phyloP scores from a whole-genome alignment of 345 rosid species.

The Acer yangbiense region DNA sequence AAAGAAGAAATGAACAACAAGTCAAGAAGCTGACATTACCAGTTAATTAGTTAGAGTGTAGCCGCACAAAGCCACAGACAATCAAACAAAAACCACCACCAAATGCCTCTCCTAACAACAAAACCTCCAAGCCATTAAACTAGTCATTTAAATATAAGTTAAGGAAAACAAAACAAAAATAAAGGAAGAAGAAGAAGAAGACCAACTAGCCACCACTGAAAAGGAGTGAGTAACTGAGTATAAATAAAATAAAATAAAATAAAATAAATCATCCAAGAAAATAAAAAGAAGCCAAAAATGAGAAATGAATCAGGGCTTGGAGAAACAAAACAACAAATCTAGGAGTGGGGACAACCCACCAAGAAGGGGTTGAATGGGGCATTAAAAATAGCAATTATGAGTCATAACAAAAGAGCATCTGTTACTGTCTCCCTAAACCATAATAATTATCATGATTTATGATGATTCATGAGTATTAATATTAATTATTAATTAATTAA shows the following conservation, averaged over 20 bases:
- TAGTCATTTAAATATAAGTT: neutral
- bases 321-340: conserved; percentile 24
- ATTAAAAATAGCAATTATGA: conserved; percentile 41
- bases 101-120: conserved; percentile 11
- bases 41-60: neutral
- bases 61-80: conserved; percentile 8
- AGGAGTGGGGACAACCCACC: conserved; percentile 40
- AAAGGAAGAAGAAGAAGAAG: conserved; percentile 8
- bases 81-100: conserved; percentile 23
- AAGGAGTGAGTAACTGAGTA: conserved; percentile 16
- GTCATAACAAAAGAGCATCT: conserved; percentile 26
- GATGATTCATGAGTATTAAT: neutral
- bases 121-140: neutral
- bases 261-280: neutral
- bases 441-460: conserved; percentile 9
- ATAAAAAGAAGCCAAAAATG: neutral
- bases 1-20: conserved; percentile 13
- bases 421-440: conserved; percentile 21
- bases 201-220: conserved; percentile 8
- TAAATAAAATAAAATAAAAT: neutral
- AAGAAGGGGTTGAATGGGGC: conserved; percentile 39
- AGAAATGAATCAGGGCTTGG: conserved; percentile 11
- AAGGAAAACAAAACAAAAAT: neutral
- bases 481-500: neutral
- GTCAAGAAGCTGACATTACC: conserved; percentile 36